Conservation (phyloP, 176 grass and related monocot genomes). For the Triticum turgidum region DNA sequence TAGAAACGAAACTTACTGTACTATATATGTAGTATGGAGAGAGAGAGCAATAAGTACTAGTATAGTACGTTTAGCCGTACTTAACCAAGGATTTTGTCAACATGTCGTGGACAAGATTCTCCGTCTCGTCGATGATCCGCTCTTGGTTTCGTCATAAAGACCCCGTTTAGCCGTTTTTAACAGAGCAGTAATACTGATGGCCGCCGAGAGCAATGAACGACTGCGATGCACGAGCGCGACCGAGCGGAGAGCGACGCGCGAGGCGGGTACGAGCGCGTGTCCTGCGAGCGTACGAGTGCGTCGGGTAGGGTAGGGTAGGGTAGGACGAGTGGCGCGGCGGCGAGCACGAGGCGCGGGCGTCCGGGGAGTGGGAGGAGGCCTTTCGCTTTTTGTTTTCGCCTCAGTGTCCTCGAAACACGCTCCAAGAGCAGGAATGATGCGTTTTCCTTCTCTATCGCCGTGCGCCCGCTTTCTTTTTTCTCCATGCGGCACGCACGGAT, state of each 20-base stretch:
- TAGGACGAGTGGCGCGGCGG: background rate
- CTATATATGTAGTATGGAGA: too few species aligned
- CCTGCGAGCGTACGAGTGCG: background rate
- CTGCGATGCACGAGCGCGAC: background rate
- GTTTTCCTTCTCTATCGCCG: too few species aligned
- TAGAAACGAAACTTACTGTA: too few species aligned
- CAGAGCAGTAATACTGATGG: too few species aligned
- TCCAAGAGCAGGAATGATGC: background rate
- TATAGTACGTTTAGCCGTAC: background rate
- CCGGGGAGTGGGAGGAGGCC: background rate
- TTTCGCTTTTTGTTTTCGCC: slow-evolving; percentile 9
- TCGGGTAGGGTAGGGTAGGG: too few species aligned
- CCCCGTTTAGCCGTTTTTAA: too few species aligned
- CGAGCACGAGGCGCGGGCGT: slow-evolving; percentile 31
- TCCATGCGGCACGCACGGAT: too few species aligned
- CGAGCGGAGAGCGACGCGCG: background rate
- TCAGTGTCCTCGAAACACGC: background rate
- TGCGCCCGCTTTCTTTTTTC: too few species aligned
- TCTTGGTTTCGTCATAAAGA: too few species aligned
- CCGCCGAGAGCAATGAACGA: too few species aligned
- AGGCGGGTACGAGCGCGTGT: background rate
- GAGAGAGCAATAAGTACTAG: too few species aligned
- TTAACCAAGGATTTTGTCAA: background rate
- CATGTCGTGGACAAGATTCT: background rate
- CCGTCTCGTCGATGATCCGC: background rate